Conservation (phyloP, 352 stramenopile genomes). For the Phytophthora pinifolia region DNA sequence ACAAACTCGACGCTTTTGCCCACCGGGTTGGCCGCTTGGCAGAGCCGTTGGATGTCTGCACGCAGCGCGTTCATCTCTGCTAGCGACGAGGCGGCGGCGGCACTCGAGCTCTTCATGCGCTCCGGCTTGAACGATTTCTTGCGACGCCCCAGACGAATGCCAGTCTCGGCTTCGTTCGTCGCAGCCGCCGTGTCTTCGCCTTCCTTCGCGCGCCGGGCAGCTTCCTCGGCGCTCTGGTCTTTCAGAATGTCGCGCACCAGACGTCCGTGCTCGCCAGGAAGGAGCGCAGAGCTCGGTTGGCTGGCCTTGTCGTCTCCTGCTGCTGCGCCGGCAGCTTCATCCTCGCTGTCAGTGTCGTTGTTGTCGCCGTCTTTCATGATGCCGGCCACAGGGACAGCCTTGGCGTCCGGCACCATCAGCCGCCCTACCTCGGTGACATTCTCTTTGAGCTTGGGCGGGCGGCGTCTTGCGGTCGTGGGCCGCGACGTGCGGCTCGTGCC, state of each 20-base stretch:
- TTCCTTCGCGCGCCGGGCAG: slow-evolving; percentile 62
- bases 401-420: slow-evolving; percentile 74
- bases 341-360: slow-evolving; percentile 66
- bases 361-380: slow-evolving; percentile 88
- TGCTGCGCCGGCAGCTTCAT: slow-evolving; percentile 37
- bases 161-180: slow-evolving; percentile 64
- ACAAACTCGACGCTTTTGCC: slow-evolving; percentile 94
- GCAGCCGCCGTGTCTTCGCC: slow-evolving; percentile 55
- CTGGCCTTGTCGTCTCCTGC: slow-evolving; percentile 31
- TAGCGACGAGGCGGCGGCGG: slow-evolving; percentile 54
- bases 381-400: slow-evolving; percentile 66
- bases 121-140: slow-evolving; percentile 83
- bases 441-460: slow-evolving; percentile 87
- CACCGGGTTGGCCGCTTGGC: slow-evolving; percentile 90
- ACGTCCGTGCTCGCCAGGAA: slow-evolving; percentile 61
- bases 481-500: slow-evolving; percentile 71
- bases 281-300: slow-evolving; percentile 26
- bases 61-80: slow-evolving; percentile 81
- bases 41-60: slow-evolving; percentile 89
- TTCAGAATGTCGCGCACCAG: slow-evolving; percentile 87
- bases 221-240: slow-evolving; percentile 70
- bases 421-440: slow-evolving; percentile 80
- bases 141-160: slow-evolving; percentile 68
- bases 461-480: slow-evolving; percentile 82
- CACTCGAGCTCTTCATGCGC: slow-evolving; percentile 57